Conservation (phyloP, 2,329 filamentous ascomycete genomes). For the Grosmannia huntii region DNA sequence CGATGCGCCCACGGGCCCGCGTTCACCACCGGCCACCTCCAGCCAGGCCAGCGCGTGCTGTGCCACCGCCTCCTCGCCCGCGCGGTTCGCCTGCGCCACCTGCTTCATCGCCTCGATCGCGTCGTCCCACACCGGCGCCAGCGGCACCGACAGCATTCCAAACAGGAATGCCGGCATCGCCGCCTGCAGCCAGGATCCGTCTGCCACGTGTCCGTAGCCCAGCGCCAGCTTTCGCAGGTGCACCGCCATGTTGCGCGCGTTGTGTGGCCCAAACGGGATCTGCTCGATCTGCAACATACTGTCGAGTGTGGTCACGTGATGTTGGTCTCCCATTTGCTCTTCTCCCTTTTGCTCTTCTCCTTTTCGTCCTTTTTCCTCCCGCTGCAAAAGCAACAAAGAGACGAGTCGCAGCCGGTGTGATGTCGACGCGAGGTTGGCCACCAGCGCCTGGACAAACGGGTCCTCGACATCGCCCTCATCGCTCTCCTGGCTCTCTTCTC, state of each 20-base stretch:
- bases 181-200: constrained; percentile 52
- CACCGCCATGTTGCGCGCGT: constrained; percentile 67
- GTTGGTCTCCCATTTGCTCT: background rate
- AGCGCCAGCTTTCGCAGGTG: constrained; percentile 66
- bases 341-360: constrained; percentile 13
- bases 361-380: background rate
- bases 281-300: constrained; percentile 68
- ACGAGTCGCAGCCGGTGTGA: constrained; percentile 62
- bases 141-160: constrained; percentile 73
- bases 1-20: too few species aligned
- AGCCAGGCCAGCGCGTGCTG: constrained; percentile 71
- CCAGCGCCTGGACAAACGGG: constrained; percentile 48
- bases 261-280: constrained; percentile 63
- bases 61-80: constrained; percentile 60
- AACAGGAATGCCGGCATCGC: constrained; percentile 76
- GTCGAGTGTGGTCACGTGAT: constrained; percentile 32
- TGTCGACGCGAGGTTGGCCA: constrained; percentile 61
- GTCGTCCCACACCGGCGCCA: constrained; percentile 82
- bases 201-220: constrained; percentile 45
- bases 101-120: constrained; percentile 62
- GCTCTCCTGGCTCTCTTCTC: constrained; percentile 16
- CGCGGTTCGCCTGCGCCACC: constrained; percentile 51
- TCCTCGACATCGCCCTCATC: constrained; percentile 37
- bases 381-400: constrained; percentile 56
- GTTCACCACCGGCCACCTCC: constrained; percentile 31